A percentile compares a stretch with the other conserved stretches of the same genome.
These are phyloP conservation scores for Venturia asperata DNA, from an alignment of 2,329 filamentous ascomycete genomes.

Conservation along the genomic window DNA sequence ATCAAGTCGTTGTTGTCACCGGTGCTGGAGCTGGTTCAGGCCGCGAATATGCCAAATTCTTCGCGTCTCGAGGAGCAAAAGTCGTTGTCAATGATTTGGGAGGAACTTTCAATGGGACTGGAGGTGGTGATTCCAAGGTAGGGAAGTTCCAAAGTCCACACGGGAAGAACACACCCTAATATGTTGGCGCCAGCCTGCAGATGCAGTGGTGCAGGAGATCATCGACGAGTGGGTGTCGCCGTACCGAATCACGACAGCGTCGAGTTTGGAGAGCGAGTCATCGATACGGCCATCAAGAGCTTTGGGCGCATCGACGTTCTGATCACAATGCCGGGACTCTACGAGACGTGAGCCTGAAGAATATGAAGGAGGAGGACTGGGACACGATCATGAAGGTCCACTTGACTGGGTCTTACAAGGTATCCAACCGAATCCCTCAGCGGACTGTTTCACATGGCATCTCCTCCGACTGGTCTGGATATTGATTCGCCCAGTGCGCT, in stretches of 20 bases:
- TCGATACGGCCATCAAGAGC: conserved; percentile 73
- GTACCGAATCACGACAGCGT: conserved; percentile 96
- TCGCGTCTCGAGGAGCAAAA: conserved; percentile 81
- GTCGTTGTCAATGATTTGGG: conserved; percentile 97
- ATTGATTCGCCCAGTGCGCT: conserved; percentile 51
- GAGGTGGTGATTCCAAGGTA: background rate
- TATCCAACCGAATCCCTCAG: conserved; percentile 24
- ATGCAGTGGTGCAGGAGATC: conserved; percentile 76
- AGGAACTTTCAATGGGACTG: conserved; percentile 71
- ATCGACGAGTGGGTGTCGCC: conserved; percentile 86
- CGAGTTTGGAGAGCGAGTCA: conserved; percentile 87
- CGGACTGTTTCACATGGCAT: conserved; percentile 61
- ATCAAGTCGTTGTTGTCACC: conserved; percentile 81
- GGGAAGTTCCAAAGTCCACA: too few species aligned
- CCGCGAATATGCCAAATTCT: conserved; percentile 79
- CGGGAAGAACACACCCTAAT: background rate
- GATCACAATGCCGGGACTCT: conserved; percentile 98
- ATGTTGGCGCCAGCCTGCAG: conserved; percentile 55
- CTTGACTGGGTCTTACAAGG: conserved; percentile 86
- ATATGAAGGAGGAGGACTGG: conserved; percentile 97
- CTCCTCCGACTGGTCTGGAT: conserved; percentile 54
- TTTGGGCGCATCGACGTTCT: conserved; percentile 86
- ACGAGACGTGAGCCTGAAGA: conserved; percentile 94
- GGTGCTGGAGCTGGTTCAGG: conserved; percentile 77
- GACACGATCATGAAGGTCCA: conserved; percentile 90